Conservation (phyloP, 129 eudicot species). For the Cynara cardunculus region DNA sequence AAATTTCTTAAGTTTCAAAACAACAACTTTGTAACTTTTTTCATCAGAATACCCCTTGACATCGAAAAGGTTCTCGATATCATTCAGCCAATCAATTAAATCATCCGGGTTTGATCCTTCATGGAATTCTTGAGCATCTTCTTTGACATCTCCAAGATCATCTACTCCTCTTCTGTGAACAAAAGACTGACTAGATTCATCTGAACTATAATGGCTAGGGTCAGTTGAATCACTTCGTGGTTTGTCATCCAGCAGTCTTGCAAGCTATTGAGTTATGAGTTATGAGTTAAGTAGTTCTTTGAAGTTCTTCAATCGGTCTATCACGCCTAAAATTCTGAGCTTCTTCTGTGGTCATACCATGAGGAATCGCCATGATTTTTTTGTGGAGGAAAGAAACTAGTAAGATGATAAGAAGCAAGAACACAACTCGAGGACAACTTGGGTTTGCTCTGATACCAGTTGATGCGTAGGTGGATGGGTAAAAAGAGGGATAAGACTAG, state of each 20-base stretch:
- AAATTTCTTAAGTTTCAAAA: too few relatives aligned
- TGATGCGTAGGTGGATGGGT: too few relatives aligned
- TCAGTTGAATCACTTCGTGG: not conserved
- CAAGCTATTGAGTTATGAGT: constrained; percentile 3
- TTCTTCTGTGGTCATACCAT: not conserved
- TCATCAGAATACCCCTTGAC: too few relatives aligned
- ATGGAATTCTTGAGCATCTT: not conserved
- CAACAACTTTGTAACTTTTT: too few relatives aligned
- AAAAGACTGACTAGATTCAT: not conserved
- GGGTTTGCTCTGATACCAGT: too few relatives aligned
- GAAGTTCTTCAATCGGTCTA: not conserved
- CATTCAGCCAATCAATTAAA: not conserved
- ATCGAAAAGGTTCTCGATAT: constrained; percentile 1
- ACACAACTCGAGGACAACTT: too few relatives aligned
- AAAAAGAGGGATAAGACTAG: too few relatives aligned
- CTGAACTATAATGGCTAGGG: not conserved
- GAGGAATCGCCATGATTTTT: too few relatives aligned
- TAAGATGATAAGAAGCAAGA: too few relatives aligned
- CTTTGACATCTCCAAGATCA: constrained; percentile 3
- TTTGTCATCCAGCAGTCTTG: not conserved
- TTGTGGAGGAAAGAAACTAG: too few relatives aligned
- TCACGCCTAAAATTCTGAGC: not conserved
- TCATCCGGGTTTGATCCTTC: constrained; percentile 9
- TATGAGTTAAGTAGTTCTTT: not conserved
- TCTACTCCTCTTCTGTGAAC: not conserved